Conservation (phyloP, 345 rosid genomes). For the Aethionema arabicum region DNA sequence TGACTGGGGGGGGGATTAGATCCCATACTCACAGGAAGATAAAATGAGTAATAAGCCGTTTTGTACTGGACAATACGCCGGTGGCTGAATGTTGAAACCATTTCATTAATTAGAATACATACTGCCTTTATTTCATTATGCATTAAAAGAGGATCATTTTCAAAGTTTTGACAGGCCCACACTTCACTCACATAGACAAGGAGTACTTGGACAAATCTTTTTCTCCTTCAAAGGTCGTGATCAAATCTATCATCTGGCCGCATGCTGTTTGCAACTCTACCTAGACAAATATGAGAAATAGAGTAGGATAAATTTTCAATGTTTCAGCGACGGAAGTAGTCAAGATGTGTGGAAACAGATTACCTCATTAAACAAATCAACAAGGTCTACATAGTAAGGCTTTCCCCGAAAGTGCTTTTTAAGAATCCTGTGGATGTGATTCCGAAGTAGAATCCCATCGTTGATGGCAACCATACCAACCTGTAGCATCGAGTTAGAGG, state of each 20-base stretch:
- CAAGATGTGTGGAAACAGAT: neutral
- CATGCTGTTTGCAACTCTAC: constrained; percentile 74
- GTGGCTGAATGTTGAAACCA: constrained; percentile 52
- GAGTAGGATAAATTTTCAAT: constrained; percentile 2
- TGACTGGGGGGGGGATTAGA: constrained; percentile 5
- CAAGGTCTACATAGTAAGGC: constrained; percentile 59
- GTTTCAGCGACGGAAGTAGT: constrained; percentile 2
- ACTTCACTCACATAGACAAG: constrained; percentile 55
- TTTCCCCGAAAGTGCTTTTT: constrained; percentile 53
- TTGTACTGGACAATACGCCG: constrained; percentile 79
- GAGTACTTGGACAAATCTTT: constrained; percentile 69
- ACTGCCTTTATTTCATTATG: constrained; percentile 7
- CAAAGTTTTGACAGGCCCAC: neutral
- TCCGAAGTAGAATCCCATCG: constrained; percentile 60
- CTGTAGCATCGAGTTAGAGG: constrained; percentile 37
- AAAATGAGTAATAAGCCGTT: constrained; percentile 75
- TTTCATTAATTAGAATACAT: constrained; percentile 7
- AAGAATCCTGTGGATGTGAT: constrained; percentile 64
- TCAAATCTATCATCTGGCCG: constrained; percentile 87
- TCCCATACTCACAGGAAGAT: constrained; percentile 68
- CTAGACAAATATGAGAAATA: constrained; percentile 36
- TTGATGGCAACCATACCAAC: constrained; percentile 76
- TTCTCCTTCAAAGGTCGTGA: constrained; percentile 66
- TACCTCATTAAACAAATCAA: constrained; percentile 70
- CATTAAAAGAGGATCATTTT: constrained; percentile 3